A percentile compares a stretch with the other conserved stretches of the same genome.
These are phyloP conservation scores for Gliomastix tumulicola DNA, from an alignment of 2,329 filamentous ascomycete genomes.

Conservation along the genomic window DNA sequence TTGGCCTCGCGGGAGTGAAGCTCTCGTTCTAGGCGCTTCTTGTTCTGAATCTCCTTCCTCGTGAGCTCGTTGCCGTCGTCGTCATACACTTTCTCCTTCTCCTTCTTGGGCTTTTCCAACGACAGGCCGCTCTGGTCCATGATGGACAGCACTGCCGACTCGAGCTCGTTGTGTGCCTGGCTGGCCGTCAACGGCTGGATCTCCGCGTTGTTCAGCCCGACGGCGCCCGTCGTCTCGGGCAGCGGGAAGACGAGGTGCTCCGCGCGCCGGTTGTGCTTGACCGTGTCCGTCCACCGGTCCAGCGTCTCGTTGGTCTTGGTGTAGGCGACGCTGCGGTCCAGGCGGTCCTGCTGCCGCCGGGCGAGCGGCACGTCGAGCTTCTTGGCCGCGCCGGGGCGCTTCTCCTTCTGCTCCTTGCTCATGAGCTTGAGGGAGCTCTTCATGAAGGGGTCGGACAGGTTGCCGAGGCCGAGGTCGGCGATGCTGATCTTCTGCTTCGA, in stretches of 20 bases:
- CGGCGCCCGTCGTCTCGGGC: conserved; percentile 59
- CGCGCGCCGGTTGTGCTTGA: conserved; percentile 86
- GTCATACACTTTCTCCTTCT: conserved; percentile 55
- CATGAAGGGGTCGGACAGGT: conserved; percentile 65
- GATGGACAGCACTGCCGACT: conserved; percentile 79
- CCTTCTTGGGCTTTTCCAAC: conserved; percentile 34
- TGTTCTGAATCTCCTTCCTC: conserved; percentile 61
- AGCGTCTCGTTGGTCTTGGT: conserved; percentile 89
- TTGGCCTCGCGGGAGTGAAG: conserved; percentile 83
- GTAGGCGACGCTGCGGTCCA: conserved; percentile 78
- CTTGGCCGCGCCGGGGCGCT: conserved; percentile 37
- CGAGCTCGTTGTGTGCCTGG: conserved; percentile 68
- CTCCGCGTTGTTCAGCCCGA: conserved; percentile 53
- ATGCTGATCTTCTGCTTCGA: conserved; percentile 64
- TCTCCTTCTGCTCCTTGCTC: conserved; percentile 51
- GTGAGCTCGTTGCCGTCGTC: conserved; percentile 68
- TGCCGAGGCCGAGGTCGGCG: conserved; percentile 64
- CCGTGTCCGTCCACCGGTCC: conserved; percentile 87
- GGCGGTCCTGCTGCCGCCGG: conserved; percentile 76
- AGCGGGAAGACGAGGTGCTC: conserved; percentile 89
- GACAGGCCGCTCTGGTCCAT: conserved; percentile 81
- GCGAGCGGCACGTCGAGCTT: conserved; percentile 79
- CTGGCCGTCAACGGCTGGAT: conserved; percentile 57
- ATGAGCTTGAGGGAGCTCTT: conserved; percentile 76
- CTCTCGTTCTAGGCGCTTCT: conserved; percentile 75